These are phyloP conservation scores for Colletotrichum navitas DNA, from an alignment of 2,329 filamentous ascomycete genomes.

Conservation along the genomic window DNA sequence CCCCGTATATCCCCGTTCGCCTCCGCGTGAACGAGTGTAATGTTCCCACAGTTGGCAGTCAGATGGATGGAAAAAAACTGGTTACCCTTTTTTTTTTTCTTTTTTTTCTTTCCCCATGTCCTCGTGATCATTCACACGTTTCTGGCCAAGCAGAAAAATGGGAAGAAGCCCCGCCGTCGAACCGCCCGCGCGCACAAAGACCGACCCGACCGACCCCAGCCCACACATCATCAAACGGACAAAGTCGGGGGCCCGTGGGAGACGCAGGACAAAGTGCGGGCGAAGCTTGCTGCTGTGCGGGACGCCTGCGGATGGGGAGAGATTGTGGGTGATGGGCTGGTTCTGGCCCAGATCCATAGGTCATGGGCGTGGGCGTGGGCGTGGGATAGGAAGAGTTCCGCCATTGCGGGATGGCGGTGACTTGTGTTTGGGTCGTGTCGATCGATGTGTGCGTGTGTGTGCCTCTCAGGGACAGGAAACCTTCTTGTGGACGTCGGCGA, in stretches of 20 bases:
- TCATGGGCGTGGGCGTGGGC: not conserved
- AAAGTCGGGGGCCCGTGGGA: conserved; percentile 42
- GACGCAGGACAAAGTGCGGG: conserved; percentile 32
- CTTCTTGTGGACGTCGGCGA: not conserved
- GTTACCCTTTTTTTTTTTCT: conserved; percentile 15
- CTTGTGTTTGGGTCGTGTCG: not conserved
- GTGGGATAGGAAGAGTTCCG: conserved; percentile 14
- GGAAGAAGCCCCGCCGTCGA: not conserved
- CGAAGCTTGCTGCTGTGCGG: not conserved
- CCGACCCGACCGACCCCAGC: not conserved
- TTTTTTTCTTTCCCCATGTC: not conserved
- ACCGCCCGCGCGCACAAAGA: not conserved
- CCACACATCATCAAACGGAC: conserved; percentile 25
- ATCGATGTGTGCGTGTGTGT: too few relatives aligned
- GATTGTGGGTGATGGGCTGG: conserved; percentile 27
- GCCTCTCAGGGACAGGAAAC: not conserved
- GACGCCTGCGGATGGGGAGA: conserved; percentile 15
- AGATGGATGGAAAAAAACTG: conserved; percentile 1
- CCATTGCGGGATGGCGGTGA: conserved; percentile 1
- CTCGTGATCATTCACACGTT: conserved; percentile 39
- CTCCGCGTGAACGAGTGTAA: conserved; percentile 18
- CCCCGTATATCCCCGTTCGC: conserved; percentile 39
- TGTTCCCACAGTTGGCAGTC: conserved; percentile 27
- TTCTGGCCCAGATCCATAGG: not conserved
- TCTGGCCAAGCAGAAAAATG: conserved; percentile 16